These are phyloP conservation scores for Pichia heedii DNA, from an alignment of 805 yeast species.

Conservation along the genomic window DNA sequence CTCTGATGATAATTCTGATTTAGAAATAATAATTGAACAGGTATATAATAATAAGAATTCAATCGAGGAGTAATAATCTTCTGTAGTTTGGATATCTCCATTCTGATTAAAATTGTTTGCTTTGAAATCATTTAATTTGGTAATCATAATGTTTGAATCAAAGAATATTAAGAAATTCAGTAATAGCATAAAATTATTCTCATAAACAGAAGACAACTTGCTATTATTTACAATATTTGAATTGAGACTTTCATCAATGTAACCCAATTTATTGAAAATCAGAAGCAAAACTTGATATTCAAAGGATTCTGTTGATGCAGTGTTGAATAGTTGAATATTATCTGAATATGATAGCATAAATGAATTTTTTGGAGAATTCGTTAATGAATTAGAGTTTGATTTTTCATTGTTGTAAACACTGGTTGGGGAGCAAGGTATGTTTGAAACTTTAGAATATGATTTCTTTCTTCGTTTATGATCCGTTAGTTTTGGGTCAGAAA, in stretches of 20 bases:
- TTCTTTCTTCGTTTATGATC: too few species aligned
- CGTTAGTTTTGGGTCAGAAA: too few species aligned
- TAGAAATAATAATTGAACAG: constrained; percentile 37
- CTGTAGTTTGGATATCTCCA: constrained; percentile 1
- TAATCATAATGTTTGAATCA: constrained; percentile 3
- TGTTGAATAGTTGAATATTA: too few species aligned
- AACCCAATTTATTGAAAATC: constrained; percentile 1
- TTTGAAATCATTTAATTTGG: constrained; percentile 22
- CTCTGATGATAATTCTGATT: constrained; percentile 29
- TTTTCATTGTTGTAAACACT: too few species aligned
- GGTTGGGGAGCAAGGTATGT: too few species aligned
- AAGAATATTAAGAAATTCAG: constrained; percentile 3
- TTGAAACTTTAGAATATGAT: too few species aligned
- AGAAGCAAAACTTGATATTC: constrained; percentile 3
- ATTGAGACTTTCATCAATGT: constrained; percentile 4
- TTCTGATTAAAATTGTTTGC: constrained; percentile 15
- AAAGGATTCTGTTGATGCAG: background rate
- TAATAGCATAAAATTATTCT: background rate
- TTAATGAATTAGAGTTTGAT: too few species aligned
- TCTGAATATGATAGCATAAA: too few species aligned
- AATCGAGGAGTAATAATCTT: constrained; percentile 29
- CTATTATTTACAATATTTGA: background rate
- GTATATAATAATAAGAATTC: constrained; percentile 46
- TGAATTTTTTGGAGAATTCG: too few species aligned
- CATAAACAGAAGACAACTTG: background rate